These are phyloP conservation scores for Lippia alba DNA, from an alignment of 305 asterid genomes.

Conservation along the genomic window DNA sequence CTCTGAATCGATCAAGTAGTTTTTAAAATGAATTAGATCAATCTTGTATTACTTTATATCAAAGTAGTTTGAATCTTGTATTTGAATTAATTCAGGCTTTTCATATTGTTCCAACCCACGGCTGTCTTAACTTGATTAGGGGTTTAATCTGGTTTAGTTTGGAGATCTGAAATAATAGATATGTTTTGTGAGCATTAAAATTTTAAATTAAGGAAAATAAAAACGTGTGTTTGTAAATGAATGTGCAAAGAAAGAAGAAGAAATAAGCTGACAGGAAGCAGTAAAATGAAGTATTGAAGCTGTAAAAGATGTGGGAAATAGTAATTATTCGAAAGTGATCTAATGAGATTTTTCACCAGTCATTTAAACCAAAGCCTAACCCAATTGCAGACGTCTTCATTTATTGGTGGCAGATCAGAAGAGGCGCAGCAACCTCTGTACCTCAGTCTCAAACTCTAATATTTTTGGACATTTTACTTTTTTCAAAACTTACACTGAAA, in stretches of 20 bases:
- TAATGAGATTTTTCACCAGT: conserved; percentile 23
- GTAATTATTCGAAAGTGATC: conserved; percentile 7
- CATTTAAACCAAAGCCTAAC: conserved; percentile 35
- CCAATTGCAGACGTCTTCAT: conserved; percentile 52
- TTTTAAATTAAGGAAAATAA: too few relatives aligned
- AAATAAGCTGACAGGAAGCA: neutral
- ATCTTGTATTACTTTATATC: too few relatives aligned
- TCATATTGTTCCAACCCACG: too few relatives aligned
- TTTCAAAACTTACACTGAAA: conserved; percentile 17
- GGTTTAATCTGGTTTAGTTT: too few relatives aligned
- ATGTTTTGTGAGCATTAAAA: too few relatives aligned
- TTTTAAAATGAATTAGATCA: too few relatives aligned
- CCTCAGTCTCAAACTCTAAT: conserved; percentile 35
- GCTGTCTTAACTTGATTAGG: too few relatives aligned
- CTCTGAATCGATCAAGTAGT: too few relatives aligned
- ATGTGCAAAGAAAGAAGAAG: neutral
- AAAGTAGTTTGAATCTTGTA: too few relatives aligned
- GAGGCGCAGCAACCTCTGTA: conserved; percentile 37
- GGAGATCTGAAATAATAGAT: too few relatives aligned
- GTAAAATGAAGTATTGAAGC: conserved; percentile 11
- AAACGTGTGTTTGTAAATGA: too few relatives aligned
- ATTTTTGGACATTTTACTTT: conserved; percentile 40
- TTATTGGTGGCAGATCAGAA: conserved; percentile 43
- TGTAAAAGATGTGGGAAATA: conserved; percentile 3
- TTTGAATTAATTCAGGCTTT: too few relatives aligned